Evolutionary conservation across 768 basidiomycete genomes (phyloP).

Genomic region (Dentipellis fragilis): DNA sequence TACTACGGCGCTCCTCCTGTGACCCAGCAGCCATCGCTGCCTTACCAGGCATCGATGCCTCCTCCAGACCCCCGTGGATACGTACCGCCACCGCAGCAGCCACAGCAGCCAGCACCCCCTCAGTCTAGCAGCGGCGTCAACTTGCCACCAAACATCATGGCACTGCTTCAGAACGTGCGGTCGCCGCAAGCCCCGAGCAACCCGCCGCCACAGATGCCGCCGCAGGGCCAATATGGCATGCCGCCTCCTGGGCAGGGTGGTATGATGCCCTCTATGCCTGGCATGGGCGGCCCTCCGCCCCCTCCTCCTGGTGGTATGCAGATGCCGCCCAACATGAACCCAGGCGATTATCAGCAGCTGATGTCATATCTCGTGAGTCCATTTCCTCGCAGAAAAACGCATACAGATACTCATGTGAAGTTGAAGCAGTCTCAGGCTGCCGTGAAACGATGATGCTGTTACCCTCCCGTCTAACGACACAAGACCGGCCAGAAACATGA

Average conservation of each 20-base stretch:
- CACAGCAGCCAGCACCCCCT: constrained; percentile 7
- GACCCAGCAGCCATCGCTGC: constrained; percentile 18
- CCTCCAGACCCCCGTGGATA: constrained; percentile 10
- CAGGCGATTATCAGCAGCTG: constrained; percentile 37
- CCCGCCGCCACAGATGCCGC: constrained; percentile 11
- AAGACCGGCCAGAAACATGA: background rate
- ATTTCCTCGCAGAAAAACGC: background rate
- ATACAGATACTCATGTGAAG: background rate
- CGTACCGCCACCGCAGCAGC: constrained; percentile 6
- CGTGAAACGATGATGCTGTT: background rate
- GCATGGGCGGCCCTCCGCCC: constrained; percentile 20
- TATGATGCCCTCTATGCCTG: constrained; percentile 33
- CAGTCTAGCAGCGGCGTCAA: background rate
- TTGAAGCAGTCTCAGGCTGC: background rate
- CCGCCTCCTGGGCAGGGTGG: constrained; percentile 33
- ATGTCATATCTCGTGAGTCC: constrained; percentile 58
- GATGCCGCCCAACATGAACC: no score
- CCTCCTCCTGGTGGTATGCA: constrained; percentile 7
- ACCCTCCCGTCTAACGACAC: background rate
- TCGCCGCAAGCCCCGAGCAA: constrained; percentile 14
- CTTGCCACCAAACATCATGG: constrained; percentile 12
- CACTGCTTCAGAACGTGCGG: constrained; percentile 10
- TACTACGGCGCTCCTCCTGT: constrained; percentile 36
- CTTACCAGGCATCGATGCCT: constrained; percentile 3
- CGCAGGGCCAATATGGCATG: constrained; percentile 9